phyloP scores from a whole-genome alignment of 2,329 filamentous ascomycete genomes.

The Cordyceps cicadae region DNA sequence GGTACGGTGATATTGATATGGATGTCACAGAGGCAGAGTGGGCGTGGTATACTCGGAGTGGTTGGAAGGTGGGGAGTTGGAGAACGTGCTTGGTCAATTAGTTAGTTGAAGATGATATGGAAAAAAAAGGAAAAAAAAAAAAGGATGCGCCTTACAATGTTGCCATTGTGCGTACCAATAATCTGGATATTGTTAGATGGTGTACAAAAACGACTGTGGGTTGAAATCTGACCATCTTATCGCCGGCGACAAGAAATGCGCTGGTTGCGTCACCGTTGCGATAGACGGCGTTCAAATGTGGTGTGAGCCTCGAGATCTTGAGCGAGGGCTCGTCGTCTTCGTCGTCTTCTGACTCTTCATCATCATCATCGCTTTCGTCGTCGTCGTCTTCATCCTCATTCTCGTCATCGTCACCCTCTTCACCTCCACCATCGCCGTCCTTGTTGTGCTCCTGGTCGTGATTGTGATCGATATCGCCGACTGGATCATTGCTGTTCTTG shows the following conservation, averaged over 20 bases:
- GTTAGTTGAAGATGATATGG: slow-evolving; percentile 20
- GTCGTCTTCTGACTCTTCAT: slow-evolving; percentile 47
- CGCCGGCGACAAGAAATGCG: slow-evolving; percentile 78
- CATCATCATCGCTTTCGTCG: slow-evolving; percentile 34
- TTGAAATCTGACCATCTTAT: slow-evolving; percentile 73
- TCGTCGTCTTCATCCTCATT: slow-evolving; percentile 20
- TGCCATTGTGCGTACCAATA: slow-evolving; percentile 91
- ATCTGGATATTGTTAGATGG: slow-evolving; percentile 49
- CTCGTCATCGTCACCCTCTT: not conserved
- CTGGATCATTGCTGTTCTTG: not conserved
- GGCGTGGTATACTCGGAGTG: slow-evolving; percentile 79
- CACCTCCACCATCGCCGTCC: slow-evolving; percentile 8
- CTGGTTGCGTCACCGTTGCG: slow-evolving; percentile 93
- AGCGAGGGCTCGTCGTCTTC: slow-evolving; percentile 91
- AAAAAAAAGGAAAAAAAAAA: not conserved
- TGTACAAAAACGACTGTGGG: not conserved
- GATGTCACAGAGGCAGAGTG: slow-evolving; percentile 86
- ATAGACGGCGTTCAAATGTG: slow-evolving; percentile 71
- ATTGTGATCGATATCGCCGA: not conserved
- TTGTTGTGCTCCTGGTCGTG: not conserved
- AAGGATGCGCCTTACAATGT: slow-evolving; percentile 60
- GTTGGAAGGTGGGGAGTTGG: slow-evolving; percentile 71
- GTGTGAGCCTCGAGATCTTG: slow-evolving; percentile 85
- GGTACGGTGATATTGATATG: slow-evolving; percentile 83
- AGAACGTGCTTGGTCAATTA: slow-evolving; percentile 63